These are phyloP conservation scores for Solanum phureja DNA, from an alignment of 257 asterid genomes.

Conservation along the genomic window DNA sequence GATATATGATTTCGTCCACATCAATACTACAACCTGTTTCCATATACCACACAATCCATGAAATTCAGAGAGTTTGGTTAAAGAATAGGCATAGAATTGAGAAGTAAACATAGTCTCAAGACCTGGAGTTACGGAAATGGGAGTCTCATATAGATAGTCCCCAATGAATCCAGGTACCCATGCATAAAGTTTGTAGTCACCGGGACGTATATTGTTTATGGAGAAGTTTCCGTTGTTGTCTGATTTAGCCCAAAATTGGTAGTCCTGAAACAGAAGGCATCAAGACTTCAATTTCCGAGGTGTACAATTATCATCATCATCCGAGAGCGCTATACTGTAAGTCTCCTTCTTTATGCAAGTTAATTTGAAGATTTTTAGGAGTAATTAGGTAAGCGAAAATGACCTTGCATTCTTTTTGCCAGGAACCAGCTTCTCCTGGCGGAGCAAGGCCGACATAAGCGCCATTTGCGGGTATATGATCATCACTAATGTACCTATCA, in stretches of 20 bases:
- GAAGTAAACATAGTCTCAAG: neutral
- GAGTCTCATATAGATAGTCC: slow-evolving; percentile 31
- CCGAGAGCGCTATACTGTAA: neutral
- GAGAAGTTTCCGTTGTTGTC: slow-evolving; percentile 45
- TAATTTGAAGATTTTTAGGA: neutral
- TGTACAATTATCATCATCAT: neutral
- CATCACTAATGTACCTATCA: slow-evolving; percentile 38
- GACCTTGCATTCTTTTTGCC: slow-evolving; percentile 87
- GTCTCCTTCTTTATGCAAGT: neutral
- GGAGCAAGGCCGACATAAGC: slow-evolving; percentile 67
- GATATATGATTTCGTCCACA: slow-evolving; percentile 34
- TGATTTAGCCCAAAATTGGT: slow-evolving; percentile 62
- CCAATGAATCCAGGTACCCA: slow-evolving; percentile 71
- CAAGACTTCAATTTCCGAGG: neutral
- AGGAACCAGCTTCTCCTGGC: slow-evolving; percentile 60
- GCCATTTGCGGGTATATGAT: slow-evolving; percentile 33
- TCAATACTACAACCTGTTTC: slow-evolving; percentile 32
- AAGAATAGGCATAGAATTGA: neutral
- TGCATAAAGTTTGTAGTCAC: slow-evolving; percentile 52
- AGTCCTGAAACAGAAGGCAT: slow-evolving; percentile 27
- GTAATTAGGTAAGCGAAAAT: neutral
- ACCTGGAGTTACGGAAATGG: slow-evolving; percentile 45
- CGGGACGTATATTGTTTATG: slow-evolving; percentile 26
- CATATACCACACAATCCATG: neutral
- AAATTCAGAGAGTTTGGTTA: neutral